phyloP scores from a whole-genome alignment of 805 yeast genomes.

The Candida hispaniensis region DNA sequence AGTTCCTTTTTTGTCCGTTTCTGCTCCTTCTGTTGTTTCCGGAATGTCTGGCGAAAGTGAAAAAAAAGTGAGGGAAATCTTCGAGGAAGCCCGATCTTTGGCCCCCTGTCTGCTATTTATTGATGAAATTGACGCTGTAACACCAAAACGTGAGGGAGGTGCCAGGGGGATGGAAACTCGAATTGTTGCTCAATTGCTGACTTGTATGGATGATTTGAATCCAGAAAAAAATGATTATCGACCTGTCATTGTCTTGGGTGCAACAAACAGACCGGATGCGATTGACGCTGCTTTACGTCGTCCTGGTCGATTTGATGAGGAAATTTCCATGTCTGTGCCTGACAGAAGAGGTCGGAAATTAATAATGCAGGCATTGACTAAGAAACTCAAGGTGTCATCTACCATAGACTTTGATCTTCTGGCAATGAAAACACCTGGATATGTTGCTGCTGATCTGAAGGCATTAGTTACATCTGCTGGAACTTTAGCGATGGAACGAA shows the following conservation, averaged over 20 bases:
- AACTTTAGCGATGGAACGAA: slow-evolving; percentile 83
- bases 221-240: slow-evolving; percentile 82
- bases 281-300: slow-evolving; percentile 89
- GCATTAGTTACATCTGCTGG: slow-evolving; percentile 95
- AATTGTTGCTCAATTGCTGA: slow-evolving; percentile 88
- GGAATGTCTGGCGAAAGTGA: slow-evolving; percentile 99
- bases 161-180: slow-evolving; percentile 97
- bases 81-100: slow-evolving; percentile 77
- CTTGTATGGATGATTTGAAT: slow-evolving; percentile 88
- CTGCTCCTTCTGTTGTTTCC: slow-evolving; percentile 93
- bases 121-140: slow-evolving; percentile 96
- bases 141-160: slow-evolving; percentile 96
- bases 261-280: slow-evolving; percentile 94
- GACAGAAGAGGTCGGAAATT: slow-evolving; percentile 69
- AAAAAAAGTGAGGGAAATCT: slow-evolving; percentile 82
- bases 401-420: slow-evolving; percentile 57
- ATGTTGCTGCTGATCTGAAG: slow-evolving; percentile 93
- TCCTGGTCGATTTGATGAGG: slow-evolving; percentile 94
- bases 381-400: slow-evolving; percentile 54
- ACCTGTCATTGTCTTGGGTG: slow-evolving; percentile 91
- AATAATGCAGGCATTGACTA: slow-evolving; percentile 66
- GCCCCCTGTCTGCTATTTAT: slow-evolving; percentile 92
- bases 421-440: slow-evolving; percentile 93
- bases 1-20: slow-evolving; percentile 81
- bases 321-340: slow-evolving; percentile 91